Evolutionary conservation across 2,329 filamentous ascomycete species (phyloP).

Genomic region (Ophiostoma piceae): DNA sequence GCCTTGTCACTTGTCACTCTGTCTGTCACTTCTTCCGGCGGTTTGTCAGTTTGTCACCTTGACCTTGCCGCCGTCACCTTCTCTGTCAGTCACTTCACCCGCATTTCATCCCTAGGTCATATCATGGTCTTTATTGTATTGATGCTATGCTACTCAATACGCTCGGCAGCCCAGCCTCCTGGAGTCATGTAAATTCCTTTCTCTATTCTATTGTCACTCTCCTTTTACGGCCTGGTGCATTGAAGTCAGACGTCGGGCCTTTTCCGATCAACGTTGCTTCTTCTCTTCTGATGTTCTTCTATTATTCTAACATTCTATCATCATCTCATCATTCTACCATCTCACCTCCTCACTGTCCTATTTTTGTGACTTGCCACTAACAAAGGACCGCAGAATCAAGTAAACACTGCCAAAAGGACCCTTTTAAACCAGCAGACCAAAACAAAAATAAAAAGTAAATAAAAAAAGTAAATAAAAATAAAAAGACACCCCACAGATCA

Average conservation of each 20-base stretch:
- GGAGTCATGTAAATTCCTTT: background rate
- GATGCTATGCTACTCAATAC: background rate
- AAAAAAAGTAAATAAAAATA: background rate
- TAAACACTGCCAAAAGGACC: background rate
- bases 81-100: background rate
- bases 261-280: background rate
- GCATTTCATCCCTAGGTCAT: background rate
- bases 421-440: background rate
- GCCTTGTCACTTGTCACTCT: background rate
- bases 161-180: background rate
- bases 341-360: background rate
- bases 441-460: background rate
- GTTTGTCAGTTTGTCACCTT: background rate
- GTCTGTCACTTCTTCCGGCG: background rate
- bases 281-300: background rate
- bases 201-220: background rate
- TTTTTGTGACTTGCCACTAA: background rate
- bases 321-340: background rate
- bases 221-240: conserved; percentile 1
- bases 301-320: too few species aligned
- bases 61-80: background rate
- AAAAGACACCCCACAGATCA: background rate
- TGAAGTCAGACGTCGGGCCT: conserved; percentile 5
- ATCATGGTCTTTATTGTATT: background rate
- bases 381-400: background rate